phyloP scores from a whole-genome alignment of 2,329 filamentous ascomycete species.

The Verticillium isaacii region DNA sequence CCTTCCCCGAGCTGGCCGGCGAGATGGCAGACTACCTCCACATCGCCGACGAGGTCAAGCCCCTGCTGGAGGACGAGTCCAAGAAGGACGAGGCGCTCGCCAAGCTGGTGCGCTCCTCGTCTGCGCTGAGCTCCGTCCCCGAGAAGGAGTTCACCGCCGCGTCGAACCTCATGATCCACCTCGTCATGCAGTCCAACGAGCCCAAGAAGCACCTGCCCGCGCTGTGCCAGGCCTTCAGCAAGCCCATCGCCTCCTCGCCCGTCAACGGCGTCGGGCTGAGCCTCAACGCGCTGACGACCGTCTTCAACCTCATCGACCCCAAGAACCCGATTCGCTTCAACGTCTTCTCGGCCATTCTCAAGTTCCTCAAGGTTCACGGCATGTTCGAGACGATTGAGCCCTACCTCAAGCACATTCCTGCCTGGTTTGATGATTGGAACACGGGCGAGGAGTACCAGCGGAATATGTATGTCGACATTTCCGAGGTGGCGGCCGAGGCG shows the following conservation, averaged over 20 bases:
- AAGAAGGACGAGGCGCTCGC: conserved; percentile 79
- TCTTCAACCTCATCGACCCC: conserved; percentile 88
- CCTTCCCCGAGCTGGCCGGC: conserved; percentile 85
- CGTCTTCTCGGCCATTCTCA: conserved; percentile 83
- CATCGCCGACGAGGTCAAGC: conserved; percentile 70
- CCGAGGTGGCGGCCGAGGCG: conserved; percentile 73
- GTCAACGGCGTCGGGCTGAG: conserved; percentile 80
- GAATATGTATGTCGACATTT: conserved; percentile 77
- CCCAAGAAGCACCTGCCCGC: conserved; percentile 80
- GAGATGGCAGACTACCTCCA: conserved; percentile 96
- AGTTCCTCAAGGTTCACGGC: conserved; percentile 69
- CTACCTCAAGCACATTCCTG: conserved; percentile 76
- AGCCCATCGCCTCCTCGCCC: conserved; percentile 81
- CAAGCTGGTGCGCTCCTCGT: conserved; percentile 79
- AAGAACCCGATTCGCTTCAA: conserved; percentile 79
- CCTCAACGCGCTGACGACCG: conserved; percentile 84
- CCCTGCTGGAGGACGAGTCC: conserved; percentile 62
- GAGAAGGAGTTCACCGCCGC: conserved; percentile 96
- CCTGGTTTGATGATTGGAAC: conserved; percentile 81
- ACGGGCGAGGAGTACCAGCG: conserved; percentile 77
- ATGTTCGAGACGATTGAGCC: conserved; percentile 81
- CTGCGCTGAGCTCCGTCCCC: conserved; percentile 74
- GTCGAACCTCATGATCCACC: conserved; percentile 94
- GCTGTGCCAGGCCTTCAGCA: conserved; percentile 84
- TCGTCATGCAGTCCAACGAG: conserved; percentile 81